Base-by-base conservation (phyloP, 2,329 filamentous ascomycete species). In the Alternaria atra region DNA sequence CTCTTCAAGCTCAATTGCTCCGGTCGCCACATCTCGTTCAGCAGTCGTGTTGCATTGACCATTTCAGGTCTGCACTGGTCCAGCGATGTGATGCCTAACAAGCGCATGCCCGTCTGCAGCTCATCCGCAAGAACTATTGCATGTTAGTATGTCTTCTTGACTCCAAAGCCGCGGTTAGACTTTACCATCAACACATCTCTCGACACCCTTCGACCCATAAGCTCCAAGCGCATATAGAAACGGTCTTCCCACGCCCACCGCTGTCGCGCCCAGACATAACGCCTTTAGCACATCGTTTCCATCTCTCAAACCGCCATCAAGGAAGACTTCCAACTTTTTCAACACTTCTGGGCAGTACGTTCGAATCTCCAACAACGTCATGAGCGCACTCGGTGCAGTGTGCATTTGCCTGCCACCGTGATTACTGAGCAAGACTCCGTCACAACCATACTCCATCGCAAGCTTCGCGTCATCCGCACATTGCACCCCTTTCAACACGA, bases 71-170 rank as follows among this genome's bases (percentile, higher is more conserved):
- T 84, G 5, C 88, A 82, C 70, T 89, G 83, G 54, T 85, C 82
- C 9, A 91, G 76, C 62, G 85, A 83, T 1, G 86, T 89, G 34
- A 90, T 82, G 2, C 89, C 89, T 58, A 89, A 85, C 73, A 90
- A 82, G 27, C 85, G 84, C 89, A 91, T 91, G 2, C 87, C 87
- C 2, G 86, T 89, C 66, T 88, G 84, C 4, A 91, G 74, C 72
- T 91, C 89, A 61, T 90, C 88, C 29, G 76, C 73, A 42, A 83
- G 69, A 27, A 83, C 79, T 78, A 25, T 17, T 10, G 27, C 15
- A 48, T 8, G n/a, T 67, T 44, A 73, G 60, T 35, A 30, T n/a
- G 17, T 3, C 32, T 47, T 30, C n/a, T 27, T 42, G 15, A 30
- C 4, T n/a, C 17, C 3, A 1, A 3, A 8, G 8, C 37, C 13